A percentile compares a stretch with the other conserved stretches of the same genome.
Conservation (phyloP, 495 filamentous ascomycete genomes). For the Lasiosphaeria ovina region DNA sequence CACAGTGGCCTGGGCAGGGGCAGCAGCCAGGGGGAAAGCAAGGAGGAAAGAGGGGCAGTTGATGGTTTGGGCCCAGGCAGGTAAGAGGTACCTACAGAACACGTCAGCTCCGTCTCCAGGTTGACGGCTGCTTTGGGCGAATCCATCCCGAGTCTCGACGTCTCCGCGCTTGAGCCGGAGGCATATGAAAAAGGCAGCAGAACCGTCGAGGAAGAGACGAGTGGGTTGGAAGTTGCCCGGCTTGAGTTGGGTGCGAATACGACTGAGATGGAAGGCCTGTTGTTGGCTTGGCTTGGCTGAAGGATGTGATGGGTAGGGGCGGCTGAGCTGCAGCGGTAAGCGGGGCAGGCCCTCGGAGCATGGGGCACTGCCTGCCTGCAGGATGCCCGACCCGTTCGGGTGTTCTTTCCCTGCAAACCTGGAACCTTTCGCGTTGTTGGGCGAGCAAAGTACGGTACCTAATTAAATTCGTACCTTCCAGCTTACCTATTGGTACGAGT, state of each 20-base stretch:
- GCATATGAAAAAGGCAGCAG: constrained; percentile 3
- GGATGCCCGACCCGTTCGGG: neutral
- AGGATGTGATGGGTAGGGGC: neutral
- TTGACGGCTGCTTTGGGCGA: constrained; percentile 47
- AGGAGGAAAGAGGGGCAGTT: neutral
- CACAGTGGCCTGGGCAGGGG: too few species aligned
- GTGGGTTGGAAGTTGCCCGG: neutral
- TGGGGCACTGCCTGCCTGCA: neutral
- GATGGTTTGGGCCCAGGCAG: neutral
- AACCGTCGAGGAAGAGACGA: neutral
- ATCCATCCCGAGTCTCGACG: constrained; percentile 11
- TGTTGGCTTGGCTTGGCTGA: neutral
- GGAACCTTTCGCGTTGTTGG: too few species aligned
- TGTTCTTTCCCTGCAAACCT: neutral
- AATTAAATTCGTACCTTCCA: too few species aligned
- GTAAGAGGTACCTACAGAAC: constrained; percentile 65
- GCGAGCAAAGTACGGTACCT: too few species aligned
- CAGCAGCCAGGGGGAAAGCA: too few species aligned
- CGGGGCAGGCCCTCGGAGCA: neutral
- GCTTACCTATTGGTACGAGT: too few species aligned
- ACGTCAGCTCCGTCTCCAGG: constrained; percentile 86
- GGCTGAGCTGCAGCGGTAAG: neutral
- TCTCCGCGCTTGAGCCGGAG: neutral
- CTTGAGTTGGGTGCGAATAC: too few species aligned
- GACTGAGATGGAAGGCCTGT: too few species aligned